A percentile compares a stretch with the other conserved stretches of the same genome.
These are phyloP conservation scores for Exophiala viscosa DNA, from an alignment of 2,329 filamentous ascomycete species.

Conservation along the genomic window DNA sequence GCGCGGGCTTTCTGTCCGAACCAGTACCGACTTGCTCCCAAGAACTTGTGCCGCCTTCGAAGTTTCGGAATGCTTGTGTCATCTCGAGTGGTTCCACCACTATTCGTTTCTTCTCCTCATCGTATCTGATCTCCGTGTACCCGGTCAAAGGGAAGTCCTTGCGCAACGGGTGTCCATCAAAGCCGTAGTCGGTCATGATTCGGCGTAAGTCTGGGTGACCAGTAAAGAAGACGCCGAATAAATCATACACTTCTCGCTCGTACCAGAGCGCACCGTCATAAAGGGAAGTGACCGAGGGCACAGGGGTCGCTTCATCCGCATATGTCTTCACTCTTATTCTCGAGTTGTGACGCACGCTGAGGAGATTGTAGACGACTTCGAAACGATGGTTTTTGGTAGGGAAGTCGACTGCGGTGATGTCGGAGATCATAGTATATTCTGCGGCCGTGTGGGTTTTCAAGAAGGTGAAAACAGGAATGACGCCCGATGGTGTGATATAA, in stretches of 20 bases:
- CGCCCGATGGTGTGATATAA: slow-evolving; percentile 81
- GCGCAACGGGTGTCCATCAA: slow-evolving; percentile 92
- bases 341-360: slow-evolving; percentile 93
- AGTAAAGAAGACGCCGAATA: slow-evolving; percentile 95
- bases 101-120: slow-evolving; percentile 99
- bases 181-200: slow-evolving; percentile 99
- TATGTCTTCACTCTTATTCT: slow-evolving; percentile 98
- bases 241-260: slow-evolving; percentile 94
- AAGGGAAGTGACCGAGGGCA: slow-evolving; percentile 79
- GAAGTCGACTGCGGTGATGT: slow-evolving; percentile 93
- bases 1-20: slow-evolving; percentile 72
- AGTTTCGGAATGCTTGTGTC: slow-evolving; percentile 98
- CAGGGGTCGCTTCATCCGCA: slow-evolving; percentile 89
- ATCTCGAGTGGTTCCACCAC: slow-evolving; percentile 96
- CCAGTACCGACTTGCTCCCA: slow-evolving; percentile 71
- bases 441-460: slow-evolving; percentile 96
- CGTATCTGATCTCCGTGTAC: slow-evolving; percentile 96
- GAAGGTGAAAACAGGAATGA: slow-evolving; percentile 89
- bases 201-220: slow-evolving; percentile 92
- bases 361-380: slow-evolving; percentile 95
- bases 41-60: slow-evolving; percentile 76
- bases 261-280: slow-evolving; percentile 99
- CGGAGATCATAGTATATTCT: slow-evolving; percentile 90
- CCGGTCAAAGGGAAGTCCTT: slow-evolving; percentile 98
- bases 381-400: slow-evolving; percentile 93